Evolutionary conservation across 495 filamentous ascomycete genomes (phyloP).

Genomic region (Talaromyces proteolyticus): DNA sequence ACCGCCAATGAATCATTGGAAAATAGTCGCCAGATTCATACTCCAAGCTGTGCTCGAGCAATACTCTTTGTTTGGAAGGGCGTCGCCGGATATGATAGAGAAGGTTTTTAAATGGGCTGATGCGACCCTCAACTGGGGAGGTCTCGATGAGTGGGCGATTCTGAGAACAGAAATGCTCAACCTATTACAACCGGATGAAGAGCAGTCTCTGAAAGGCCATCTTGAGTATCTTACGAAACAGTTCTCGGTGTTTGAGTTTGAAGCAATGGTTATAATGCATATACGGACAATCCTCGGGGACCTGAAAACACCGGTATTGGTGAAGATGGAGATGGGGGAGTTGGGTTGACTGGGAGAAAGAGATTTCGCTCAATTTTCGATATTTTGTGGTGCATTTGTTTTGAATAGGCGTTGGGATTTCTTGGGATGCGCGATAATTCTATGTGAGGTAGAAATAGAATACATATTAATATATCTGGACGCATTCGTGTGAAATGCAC

Average conservation of each 20-base stretch:
- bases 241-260: slow-evolving; percentile 16
- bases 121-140: too few relatives aligned
- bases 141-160: neutral
- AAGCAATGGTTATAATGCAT: slow-evolving; percentile 17
- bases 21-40: slow-evolving; percentile 41
- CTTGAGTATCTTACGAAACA: slow-evolving; percentile 5
- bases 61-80: slow-evolving; percentile 23
- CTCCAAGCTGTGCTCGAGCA: slow-evolving; percentile 45
- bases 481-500: neutral
- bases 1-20: slow-evolving; percentile 28
- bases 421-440: neutral
- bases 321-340: slow-evolving; percentile 39
- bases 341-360: neutral
- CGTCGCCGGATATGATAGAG: slow-evolving; percentile 14
- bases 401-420: slow-evolving; percentile 1
- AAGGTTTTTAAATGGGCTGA: neutral
- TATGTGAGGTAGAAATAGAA: neutral
- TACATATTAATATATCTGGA: neutral
- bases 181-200: slow-evolving; percentile 9
- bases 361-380: too few relatives aligned
- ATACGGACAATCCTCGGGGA: slow-evolving; percentile 27
- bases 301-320: slow-evolving; percentile 32
- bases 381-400: too few relatives aligned
- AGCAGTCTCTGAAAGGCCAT: slow-evolving; percentile 5
- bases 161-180: slow-evolving; percentile 6